These are phyloP conservation scores for Auricularia cornea DNA, from an alignment of 768 basidiomycete genomes.

Conservation along the genomic window DNA sequence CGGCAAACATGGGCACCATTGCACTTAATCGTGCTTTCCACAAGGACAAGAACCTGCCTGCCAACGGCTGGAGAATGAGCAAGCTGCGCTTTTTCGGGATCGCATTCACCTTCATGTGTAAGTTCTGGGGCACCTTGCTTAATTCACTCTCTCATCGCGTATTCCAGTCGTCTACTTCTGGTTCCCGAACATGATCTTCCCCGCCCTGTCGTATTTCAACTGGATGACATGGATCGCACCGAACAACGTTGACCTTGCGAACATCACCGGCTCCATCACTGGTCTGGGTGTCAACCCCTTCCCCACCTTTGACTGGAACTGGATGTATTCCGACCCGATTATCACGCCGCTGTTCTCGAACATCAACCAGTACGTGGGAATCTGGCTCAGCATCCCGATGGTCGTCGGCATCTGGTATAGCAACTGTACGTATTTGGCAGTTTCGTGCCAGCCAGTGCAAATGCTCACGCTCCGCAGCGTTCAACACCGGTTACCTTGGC, in stretches of 20 bases:
- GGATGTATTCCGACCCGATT: not conserved
- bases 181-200: constrained; percentile 20
- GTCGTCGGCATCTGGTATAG: constrained; percentile 20
- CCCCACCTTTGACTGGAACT: constrained; percentile 20
- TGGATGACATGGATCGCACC: constrained; percentile 27
- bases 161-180: constrained; percentile 10
- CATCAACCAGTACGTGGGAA: not conserved
- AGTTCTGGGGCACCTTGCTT: not conserved
- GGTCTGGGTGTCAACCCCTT: constrained; percentile 30
- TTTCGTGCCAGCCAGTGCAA: not conserved
- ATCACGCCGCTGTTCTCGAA: not conserved
- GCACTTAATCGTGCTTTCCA: constrained; percentile 1
- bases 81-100: constrained; percentile 11
- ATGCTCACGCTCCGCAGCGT: constrained; percentile 14
- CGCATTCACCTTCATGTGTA: constrained; percentile 1
- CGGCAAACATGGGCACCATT: constrained; percentile 1
- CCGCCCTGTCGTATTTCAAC: constrained; percentile 17
- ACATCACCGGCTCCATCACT: constrained; percentile 12
- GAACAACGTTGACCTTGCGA: constrained; percentile 1
- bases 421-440: constrained; percentile 13
- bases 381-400: not conserved
- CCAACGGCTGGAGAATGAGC: constrained; percentile 3
- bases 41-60: not conserved
- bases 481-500: constrained; percentile 28
- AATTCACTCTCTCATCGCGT: constrained; percentile 25